Evolutionary conservation across 441 rosid genomes (phyloP).

Genomic region (Bocquillonia castaneifolia): DNA sequence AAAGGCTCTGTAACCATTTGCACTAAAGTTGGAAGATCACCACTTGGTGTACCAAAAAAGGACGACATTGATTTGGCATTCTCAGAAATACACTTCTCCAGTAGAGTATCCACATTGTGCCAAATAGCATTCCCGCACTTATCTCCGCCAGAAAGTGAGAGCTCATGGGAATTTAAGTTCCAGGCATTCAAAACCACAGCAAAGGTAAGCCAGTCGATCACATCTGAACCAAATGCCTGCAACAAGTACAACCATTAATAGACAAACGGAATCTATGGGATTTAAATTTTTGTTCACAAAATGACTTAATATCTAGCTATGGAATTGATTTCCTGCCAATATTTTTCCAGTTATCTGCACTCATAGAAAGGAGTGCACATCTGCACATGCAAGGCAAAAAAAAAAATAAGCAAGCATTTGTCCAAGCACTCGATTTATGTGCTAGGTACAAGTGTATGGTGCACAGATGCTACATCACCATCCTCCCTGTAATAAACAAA

Average conservation of each 20-base stretch:
- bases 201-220: constrained; percentile 80
- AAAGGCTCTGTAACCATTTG: constrained; percentile 78
- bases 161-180: constrained; percentile 64
- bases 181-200: constrained; percentile 79
- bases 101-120: constrained; percentile 50
- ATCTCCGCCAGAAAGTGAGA: constrained; percentile 30
- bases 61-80: constrained; percentile 45
- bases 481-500: too few species aligned
- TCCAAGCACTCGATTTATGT: too few species aligned
- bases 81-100: constrained; percentile 49
- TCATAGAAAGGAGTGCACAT: constrained; percentile 10
- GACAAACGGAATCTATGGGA: neutral
- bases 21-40: constrained; percentile 51
- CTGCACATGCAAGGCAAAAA: neutral
- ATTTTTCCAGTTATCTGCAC: too few species aligned
- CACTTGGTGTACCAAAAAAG: constrained; percentile 39
- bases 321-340: too few species aligned
- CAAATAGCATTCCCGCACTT: constrained; percentile 36
- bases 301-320: too few species aligned
- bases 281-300: too few species aligned
- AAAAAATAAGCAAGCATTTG: too few species aligned
- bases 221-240: constrained; percentile 72
- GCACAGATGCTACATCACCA: too few species aligned
- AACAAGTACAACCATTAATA: constrained; percentile 23
- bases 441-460: neutral